These are phyloP conservation scores for Coemansia sp. DNA, from an alignment of 192 early-diverging fungal genomes.

Conservation along the genomic window DNA sequence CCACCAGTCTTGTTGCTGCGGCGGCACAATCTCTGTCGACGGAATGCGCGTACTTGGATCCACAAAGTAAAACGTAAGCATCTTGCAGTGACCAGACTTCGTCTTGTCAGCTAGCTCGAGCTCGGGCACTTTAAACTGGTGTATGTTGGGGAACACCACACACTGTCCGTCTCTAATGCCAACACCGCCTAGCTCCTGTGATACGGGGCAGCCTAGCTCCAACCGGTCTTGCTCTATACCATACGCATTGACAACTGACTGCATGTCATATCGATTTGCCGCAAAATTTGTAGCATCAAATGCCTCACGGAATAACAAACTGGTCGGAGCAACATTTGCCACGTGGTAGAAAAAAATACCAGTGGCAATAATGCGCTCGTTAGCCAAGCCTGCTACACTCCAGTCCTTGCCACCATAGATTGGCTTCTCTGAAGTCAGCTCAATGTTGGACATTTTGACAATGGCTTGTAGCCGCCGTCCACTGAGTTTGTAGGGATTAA, in stretches of 20 bases:
- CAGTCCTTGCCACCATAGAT: constrained; percentile 52
- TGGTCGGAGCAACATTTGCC: constrained; percentile 59
- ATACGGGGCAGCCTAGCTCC: background rate
- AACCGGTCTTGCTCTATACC: constrained; percentile 30
- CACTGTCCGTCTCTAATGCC: constrained; percentile 53
- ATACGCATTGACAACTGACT: constrained; percentile 20
- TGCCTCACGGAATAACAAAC: background rate
- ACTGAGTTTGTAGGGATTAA: constrained; percentile 26
- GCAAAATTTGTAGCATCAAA: constrained; percentile 45
- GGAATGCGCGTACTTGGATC: constrained; percentile 53
- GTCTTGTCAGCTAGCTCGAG: constrained; percentile 57
- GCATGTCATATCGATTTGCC: constrained; percentile 29
- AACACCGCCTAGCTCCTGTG: constrained; percentile 41
- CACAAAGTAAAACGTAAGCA: constrained; percentile 67
- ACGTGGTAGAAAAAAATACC: constrained; percentile 65
- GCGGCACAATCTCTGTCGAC: constrained; percentile 58
- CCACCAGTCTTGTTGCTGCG: constrained; percentile 57
- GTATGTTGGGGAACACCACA: constrained; percentile 65
- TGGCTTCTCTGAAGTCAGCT: constrained; percentile 61
- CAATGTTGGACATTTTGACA: constrained; percentile 64
- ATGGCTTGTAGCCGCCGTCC: constrained; percentile 42
- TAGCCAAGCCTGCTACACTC: constrained; percentile 66
- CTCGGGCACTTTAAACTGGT: constrained; percentile 62
- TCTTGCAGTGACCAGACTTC: constrained; percentile 61
- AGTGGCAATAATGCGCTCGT: constrained; percentile 65